Evolutionary conservation across 192 early-diverging fungal species (phyloP).

Genomic region (Gamsiella multidivaricata): DNA sequence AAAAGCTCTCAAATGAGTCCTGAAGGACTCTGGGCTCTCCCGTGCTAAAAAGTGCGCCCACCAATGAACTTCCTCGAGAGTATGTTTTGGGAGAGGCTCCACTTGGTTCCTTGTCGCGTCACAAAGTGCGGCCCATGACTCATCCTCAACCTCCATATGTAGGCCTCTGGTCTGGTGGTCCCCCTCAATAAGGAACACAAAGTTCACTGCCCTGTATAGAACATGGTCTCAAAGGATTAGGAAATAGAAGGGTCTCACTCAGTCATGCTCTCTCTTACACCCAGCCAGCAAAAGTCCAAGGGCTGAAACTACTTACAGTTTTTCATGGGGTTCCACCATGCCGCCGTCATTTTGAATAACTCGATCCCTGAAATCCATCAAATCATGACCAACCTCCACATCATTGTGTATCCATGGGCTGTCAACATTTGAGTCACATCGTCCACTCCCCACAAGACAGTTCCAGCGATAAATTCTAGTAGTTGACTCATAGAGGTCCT

Average conservation of each 20-base stretch:
- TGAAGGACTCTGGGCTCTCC: neutral
- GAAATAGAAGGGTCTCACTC: constrained; percentile 1
- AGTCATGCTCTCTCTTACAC: constrained; percentile 4
- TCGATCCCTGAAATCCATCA: constrained; percentile 18
- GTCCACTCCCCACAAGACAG: neutral
- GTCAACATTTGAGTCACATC: constrained; percentile 16
- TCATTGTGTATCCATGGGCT: constrained; percentile 1
- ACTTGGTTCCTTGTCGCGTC: neutral
- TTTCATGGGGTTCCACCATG: neutral
- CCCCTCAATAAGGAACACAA: constrained; percentile 8
- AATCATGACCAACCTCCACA: constrained; percentile 5
- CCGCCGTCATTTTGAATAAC: constrained; percentile 13
- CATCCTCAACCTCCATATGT: constrained; percentile 1
- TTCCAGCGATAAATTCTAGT: constrained; percentile 11
- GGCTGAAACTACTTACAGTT: constrained; percentile 15
- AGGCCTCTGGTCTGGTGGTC: constrained; percentile 9
- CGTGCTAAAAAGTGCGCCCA: constrained; percentile 6
- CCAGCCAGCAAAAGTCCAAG: neutral
- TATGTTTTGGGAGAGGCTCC: neutral
- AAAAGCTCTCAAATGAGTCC: neutral
- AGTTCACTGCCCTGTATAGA: constrained; percentile 14
- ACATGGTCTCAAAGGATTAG: constrained; percentile 11
- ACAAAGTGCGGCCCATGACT: neutral
- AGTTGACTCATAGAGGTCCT: constrained; percentile 9
- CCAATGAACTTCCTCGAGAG: neutral